These are phyloP conservation scores for Hippophae rhamnoides DNA, from an alignment of 306 rosid genomes.

Conservation along the genomic window DNA sequence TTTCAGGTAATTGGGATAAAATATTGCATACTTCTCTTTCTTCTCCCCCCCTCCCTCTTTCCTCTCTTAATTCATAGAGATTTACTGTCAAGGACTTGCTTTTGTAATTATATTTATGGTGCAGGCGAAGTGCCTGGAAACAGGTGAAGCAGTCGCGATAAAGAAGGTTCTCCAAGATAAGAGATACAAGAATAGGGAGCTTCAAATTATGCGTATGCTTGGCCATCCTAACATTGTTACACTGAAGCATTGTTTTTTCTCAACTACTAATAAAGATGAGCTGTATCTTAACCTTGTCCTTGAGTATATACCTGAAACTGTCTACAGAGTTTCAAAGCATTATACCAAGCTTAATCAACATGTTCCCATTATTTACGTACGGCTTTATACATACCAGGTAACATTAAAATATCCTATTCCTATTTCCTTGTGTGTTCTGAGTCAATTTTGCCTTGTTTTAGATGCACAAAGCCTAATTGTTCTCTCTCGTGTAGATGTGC, in stretches of 20 bases:
- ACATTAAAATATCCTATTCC: slow-evolving; percentile 6
- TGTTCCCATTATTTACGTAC: slow-evolving; percentile 60
- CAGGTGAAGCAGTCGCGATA: slow-evolving; percentile 73
- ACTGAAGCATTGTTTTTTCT: slow-evolving; percentile 79
- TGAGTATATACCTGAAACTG: slow-evolving; percentile 78
- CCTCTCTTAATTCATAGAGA: slow-evolving; percentile 1
- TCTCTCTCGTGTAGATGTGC: slow-evolving; percentile 61
- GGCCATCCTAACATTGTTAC: slow-evolving; percentile 71
- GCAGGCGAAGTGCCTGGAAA: slow-evolving; percentile 87
- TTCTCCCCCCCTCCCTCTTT: slow-evolving; percentile 1
- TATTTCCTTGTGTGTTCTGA: neutral
- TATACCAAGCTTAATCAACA: slow-evolving; percentile 49
- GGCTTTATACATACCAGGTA: slow-evolving; percentile 78
- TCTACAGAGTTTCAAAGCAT: slow-evolving; percentile 71
- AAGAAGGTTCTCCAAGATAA: slow-evolving; percentile 89
- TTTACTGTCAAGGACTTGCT: neutral
- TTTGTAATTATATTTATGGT: slow-evolving; percentile 1
- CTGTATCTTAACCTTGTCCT: slow-evolving; percentile 87
- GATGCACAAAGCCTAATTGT: slow-evolving; percentile 11
- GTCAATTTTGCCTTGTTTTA: neutral
- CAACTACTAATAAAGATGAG: slow-evolving; percentile 83
- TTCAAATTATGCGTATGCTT: slow-evolving; percentile 73
- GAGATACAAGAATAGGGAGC: slow-evolving; percentile 91
- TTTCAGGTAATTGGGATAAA: slow-evolving; percentile 57
- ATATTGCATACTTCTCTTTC: slow-evolving; percentile 6